Percentiles rank a stretch among this genome's conserved stretches.
phyloP scores from a whole-genome alignment of 2,329 filamentous ascomycete species.

The Colletotrichum magnum region DNA sequence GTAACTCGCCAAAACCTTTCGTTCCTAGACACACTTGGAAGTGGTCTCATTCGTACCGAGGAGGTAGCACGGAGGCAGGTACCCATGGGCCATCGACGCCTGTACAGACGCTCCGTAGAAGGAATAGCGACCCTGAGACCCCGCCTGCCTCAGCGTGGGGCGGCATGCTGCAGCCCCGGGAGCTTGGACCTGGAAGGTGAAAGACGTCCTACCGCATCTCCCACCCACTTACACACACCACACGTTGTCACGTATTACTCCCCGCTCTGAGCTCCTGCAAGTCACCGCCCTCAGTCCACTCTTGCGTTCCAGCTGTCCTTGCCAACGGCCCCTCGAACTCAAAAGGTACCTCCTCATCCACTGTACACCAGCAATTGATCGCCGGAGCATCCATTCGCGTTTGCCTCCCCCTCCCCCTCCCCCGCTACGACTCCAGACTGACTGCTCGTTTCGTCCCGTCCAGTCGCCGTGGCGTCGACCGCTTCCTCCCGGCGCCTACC shows the following conservation, averaged over 20 bases:
- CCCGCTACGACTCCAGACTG: slow-evolving; percentile 35
- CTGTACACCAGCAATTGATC: background rate
- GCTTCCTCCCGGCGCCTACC: slow-evolving; percentile 42
- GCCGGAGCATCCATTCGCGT: background rate
- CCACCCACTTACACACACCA: slow-evolving; percentile 16
- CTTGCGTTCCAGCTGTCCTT: slow-evolving; percentile 7
- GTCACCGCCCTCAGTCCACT: slow-evolving; percentile 29
- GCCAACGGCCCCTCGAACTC: slow-evolving; percentile 8
- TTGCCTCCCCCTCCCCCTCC: slow-evolving; percentile 21
- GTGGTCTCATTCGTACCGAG: no score
- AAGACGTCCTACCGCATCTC: background rate
- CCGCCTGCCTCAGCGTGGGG: slow-evolving; percentile 25
- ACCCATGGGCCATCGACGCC: no score
- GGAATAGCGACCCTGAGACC: slow-evolving; percentile 9
- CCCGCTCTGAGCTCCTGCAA: slow-evolving; percentile 32
- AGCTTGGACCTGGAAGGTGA: slow-evolving; percentile 22
- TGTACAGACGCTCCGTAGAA: no score
- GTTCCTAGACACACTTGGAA: no score
- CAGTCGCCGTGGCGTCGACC: slow-evolving; percentile 56
- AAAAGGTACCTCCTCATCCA: slow-evolving; percentile 8
- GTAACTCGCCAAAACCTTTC: no score
- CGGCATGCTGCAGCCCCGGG: slow-evolving; percentile 28
- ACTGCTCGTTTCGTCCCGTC: slow-evolving; percentile 22
- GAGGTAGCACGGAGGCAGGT: no score
- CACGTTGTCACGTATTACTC: background rate